phyloP scores from a whole-genome alignment of 345 rosid species.

The Geranium brycei region DNA sequence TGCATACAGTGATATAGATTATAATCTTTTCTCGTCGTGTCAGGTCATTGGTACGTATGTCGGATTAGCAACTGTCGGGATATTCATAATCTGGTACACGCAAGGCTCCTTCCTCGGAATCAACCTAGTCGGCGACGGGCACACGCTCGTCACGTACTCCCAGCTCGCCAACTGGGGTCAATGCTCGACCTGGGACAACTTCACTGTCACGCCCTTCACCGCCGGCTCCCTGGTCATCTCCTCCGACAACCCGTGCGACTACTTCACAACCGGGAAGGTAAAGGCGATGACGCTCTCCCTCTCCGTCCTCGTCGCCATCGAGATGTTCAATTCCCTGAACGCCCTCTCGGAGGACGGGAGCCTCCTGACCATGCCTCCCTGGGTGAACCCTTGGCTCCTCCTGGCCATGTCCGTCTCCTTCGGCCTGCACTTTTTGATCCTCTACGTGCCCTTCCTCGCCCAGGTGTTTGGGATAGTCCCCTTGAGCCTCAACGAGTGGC shows the following conservation, averaged over 20 bases:
- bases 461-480: constrained; percentile 54
- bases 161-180: constrained; percentile 62
- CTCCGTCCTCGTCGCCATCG: constrained; percentile 58
- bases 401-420: constrained; percentile 54
- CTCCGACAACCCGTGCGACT: constrained; percentile 49
- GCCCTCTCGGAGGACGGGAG: constrained; percentile 68
- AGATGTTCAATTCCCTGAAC: constrained; percentile 70
- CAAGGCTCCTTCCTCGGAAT: constrained; percentile 45
- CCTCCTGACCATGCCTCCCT: constrained; percentile 57
- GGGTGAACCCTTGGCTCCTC: constrained; percentile 69
- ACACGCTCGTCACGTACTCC: constrained; percentile 40
- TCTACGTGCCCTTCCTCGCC: constrained; percentile 57
- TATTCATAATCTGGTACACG: constrained; percentile 60
- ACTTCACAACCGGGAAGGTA: constrained; percentile 47
- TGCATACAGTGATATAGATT: too few species aligned
- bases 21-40: not conserved
- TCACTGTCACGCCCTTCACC: constrained; percentile 36
- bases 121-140: constrained; percentile 51
- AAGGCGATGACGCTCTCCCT: constrained; percentile 64
- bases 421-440: constrained; percentile 52
- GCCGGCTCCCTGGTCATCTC: constrained; percentile 40
- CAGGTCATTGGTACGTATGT: constrained; percentile 61
- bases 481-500: constrained; percentile 61
- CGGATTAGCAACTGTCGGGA: constrained; percentile 54
- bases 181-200: constrained; percentile 43